Percentiles rank a stretch among this genome's conserved stretches.
phyloP scores from a whole-genome alignment of 192 early-diverging fungal species.

The Coemansia sp. region DNA sequence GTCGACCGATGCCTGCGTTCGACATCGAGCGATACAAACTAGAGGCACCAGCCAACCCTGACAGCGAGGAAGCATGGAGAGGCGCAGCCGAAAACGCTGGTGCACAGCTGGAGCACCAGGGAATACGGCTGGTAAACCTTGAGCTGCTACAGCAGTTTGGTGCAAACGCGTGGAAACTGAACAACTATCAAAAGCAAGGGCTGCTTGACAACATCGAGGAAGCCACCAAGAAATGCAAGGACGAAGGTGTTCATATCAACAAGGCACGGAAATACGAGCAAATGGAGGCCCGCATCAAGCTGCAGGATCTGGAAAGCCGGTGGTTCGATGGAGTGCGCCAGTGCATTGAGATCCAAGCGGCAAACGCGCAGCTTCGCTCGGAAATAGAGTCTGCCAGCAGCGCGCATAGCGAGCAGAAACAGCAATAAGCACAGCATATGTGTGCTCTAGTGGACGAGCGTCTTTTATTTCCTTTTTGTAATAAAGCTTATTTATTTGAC shows the following conservation, averaged over 20 bases:
- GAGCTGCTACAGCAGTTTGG: conserved; percentile 53
- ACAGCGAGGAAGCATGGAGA: conserved; percentile 28
- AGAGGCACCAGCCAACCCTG: conserved; percentile 10
- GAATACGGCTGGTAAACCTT: conserved; percentile 36
- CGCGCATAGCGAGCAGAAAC: conserved; percentile 7
- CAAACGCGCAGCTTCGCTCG: conserved; percentile 20
- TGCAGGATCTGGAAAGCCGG: conserved; percentile 26
- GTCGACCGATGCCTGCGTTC: conserved; percentile 27
- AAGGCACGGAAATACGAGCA: conserved; percentile 48
- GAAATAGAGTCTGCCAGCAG: conserved; percentile 18
- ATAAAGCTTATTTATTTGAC: not conserved
- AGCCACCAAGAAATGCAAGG: conserved; percentile 14
- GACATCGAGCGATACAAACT: conserved; percentile 47
- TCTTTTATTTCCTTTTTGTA: conserved; percentile 6
- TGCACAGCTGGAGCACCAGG: conserved; percentile 52
- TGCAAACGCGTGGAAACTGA: conserved; percentile 47
- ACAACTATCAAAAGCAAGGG: conserved; percentile 45
- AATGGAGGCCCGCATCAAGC: conserved; percentile 30
- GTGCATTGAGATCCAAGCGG: conserved; percentile 50
- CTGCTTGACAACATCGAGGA: conserved; percentile 28
- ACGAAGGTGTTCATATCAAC: conserved; percentile 33
- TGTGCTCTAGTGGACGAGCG: no score
- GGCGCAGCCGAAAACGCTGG: conserved; percentile 41
- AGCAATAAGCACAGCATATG: not conserved
- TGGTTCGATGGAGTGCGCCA: conserved; percentile 42